Conservation (phyloP, 495 filamentous ascomycete genomes). For the Aspergillus sparsus region DNA sequence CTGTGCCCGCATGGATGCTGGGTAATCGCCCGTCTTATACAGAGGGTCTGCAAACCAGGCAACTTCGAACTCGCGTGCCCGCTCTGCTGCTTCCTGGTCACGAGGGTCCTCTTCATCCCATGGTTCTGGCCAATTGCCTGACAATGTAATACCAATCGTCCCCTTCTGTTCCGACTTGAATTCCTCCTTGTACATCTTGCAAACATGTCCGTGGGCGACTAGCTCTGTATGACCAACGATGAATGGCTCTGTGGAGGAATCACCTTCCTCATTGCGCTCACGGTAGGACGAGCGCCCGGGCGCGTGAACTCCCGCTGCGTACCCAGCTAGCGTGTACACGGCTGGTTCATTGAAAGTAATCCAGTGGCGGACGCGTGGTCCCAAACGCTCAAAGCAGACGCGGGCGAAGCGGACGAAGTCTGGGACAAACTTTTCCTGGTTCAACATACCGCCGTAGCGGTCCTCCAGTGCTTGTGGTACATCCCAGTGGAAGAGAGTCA, state of each 20-base stretch:
- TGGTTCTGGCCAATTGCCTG: constrained; percentile 53
- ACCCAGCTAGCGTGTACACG: constrained; percentile 48
- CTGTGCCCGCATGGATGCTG: constrained; percentile 49
- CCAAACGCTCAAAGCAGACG: constrained; percentile 45
- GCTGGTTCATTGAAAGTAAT: constrained; percentile 55
- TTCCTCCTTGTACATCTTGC: constrained; percentile 43
- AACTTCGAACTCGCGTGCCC: constrained; percentile 51
- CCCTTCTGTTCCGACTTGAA: constrained; percentile 46
- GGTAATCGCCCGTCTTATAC: constrained; percentile 51
- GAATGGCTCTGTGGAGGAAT: constrained; percentile 50
- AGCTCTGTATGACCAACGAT: constrained; percentile 47
- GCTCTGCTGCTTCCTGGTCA: constrained; percentile 46
- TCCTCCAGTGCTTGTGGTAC: constrained; percentile 47
- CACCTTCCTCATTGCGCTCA: constrained; percentile 46
- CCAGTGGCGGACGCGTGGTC: constrained; percentile 51
- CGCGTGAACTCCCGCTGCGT: constrained; percentile 50
- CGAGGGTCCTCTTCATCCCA: constrained; percentile 44
- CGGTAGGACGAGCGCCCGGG: constrained; percentile 47
- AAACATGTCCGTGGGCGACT: constrained; percentile 44
- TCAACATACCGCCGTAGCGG: constrained; percentile 48
- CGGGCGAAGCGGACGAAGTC: constrained; percentile 52
- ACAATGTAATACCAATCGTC: constrained; percentile 49
- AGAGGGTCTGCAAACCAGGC: constrained; percentile 53
- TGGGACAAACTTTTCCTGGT: constrained; percentile 43
- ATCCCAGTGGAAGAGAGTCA: constrained; percentile 55